Evolutionary conservation across 148 eudicot species (phyloP), one percentile per base, ranked within the genome.

Genomic region (Pouteria glomerata): DNA sequence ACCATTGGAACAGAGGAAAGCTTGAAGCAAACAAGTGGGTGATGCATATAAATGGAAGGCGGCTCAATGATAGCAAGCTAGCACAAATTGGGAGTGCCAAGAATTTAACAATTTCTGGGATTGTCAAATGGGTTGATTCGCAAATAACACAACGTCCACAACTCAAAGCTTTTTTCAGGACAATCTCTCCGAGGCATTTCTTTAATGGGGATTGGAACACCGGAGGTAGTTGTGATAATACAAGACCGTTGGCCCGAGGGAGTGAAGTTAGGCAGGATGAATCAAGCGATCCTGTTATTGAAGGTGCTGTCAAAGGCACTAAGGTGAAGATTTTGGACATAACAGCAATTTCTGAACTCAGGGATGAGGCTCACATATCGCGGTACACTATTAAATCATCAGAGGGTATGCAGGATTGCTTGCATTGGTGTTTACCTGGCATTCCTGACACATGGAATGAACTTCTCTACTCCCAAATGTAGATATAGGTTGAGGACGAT

Each of bases 391-490:
- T 78, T 27, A 75, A 77, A 73, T 81, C 82, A 26, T 74, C 86
- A 13, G 74, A 81, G 21, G 84, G 86, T 21, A 47, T 73, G 12
- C 86, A 82, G 50, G 91, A 87, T 57, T 87, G 91, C 80, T 79
- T 87, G 56, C 91, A 87, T 80, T 87, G 91, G 91, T 87, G 91
- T 78, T 57, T 87, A 41, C 91, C 91, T 4, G 91, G 91, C 26
- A 65, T 87, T 77, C 91, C 91, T 1, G 91, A 87, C 69, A 77
- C 82, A 1, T 87, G 91, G 91, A 87, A 87, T 57, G 91, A 87
- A 73, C 79, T 87, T 51, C 76, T 87, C 73, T 83, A 80, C 29
- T 86, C 88, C 42, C 86, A 82, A 63, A 8, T 85, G 39, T 82
- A 82, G 78, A 66, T n/a, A n/a, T n/a, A n/a, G n/a, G n/a, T n/a